A percentile compares a stretch with the other conserved stretches of the same genome.
These are phyloP conservation scores for Corymbia calophylla DNA, from an alignment of 441 rosid species.

Conservation along the genomic window DNA sequence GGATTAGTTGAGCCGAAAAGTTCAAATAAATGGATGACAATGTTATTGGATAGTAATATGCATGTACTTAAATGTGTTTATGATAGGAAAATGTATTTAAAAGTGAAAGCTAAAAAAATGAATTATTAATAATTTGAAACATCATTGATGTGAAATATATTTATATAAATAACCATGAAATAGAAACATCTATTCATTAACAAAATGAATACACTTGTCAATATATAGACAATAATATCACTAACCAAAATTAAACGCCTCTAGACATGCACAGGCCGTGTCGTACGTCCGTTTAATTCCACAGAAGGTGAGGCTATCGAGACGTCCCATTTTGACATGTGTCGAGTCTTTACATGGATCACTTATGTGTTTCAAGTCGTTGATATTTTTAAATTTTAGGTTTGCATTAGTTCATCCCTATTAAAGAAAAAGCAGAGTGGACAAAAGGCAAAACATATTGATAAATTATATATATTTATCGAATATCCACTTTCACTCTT, in stretches of 20 bases:
- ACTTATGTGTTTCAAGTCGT: neutral
- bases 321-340: neutral
- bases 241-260: neutral
- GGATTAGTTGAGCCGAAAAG: neutral
- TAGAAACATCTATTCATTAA: neutral
- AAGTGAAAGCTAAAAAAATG: neutral
- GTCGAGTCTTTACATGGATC: neutral
- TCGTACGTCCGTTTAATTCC: neutral
- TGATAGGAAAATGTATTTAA: neutral
- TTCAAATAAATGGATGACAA: neutral
- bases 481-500: neutral
- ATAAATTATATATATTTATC: neutral
- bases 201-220: neutral
- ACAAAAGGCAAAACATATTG: neutral
- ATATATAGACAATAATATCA: neutral
- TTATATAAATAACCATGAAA: neutral
- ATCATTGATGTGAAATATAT: neutral
- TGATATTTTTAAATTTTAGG: neutral
- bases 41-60: neutral
- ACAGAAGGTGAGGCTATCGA: neutral
- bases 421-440: neutral
- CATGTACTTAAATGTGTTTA: neutral
- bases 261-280: neutral
- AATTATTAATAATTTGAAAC: neutral
- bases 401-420: neutral